Conservation (phyloP, 2,329 filamentous ascomycete species). For the Aspergillus neoniger region DNA sequence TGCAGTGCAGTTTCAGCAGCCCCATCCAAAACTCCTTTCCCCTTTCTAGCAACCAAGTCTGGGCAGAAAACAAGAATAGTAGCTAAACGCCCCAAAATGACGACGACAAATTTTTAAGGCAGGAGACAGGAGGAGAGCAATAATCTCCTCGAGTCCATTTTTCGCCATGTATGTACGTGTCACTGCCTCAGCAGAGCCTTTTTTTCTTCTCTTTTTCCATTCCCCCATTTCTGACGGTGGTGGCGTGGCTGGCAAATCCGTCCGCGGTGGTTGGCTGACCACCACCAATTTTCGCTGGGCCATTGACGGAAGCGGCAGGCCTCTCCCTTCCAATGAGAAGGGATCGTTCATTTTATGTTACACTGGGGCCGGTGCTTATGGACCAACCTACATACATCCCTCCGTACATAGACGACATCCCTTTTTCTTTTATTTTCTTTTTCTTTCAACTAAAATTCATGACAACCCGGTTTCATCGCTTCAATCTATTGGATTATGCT, state of each 20-base stretch:
- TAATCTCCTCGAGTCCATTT: neutral
- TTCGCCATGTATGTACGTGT: constrained; percentile 9
- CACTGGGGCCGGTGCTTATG: neutral
- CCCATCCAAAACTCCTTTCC: neutral
- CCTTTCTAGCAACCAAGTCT: neutral
- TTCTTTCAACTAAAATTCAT: neutral
- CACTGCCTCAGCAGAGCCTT: constrained; percentile 9
- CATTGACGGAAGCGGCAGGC: constrained; percentile 2
- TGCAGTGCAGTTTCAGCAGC: neutral
- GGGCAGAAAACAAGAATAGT: neutral
- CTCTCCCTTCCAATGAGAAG: constrained; percentile 2
- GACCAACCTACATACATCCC: neutral
- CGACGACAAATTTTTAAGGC: constrained; percentile 1
- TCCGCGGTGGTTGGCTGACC: constrained; percentile 20
- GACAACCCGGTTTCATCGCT: neutral
- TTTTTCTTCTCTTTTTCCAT: neutral
- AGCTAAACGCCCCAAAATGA: neutral
- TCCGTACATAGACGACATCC: neutral
- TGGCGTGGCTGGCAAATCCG: constrained; percentile 24
- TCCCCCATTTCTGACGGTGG: neutral
- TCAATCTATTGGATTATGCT: neutral
- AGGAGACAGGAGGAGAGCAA: neutral
- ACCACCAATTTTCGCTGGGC: constrained; percentile 9
- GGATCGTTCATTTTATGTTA: neutral
- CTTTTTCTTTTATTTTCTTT: neutral